Evolutionary conservation across 371 early-diverging fungal genomes (phyloP).

Genomic region (Mucor circinelloides): DNA sequence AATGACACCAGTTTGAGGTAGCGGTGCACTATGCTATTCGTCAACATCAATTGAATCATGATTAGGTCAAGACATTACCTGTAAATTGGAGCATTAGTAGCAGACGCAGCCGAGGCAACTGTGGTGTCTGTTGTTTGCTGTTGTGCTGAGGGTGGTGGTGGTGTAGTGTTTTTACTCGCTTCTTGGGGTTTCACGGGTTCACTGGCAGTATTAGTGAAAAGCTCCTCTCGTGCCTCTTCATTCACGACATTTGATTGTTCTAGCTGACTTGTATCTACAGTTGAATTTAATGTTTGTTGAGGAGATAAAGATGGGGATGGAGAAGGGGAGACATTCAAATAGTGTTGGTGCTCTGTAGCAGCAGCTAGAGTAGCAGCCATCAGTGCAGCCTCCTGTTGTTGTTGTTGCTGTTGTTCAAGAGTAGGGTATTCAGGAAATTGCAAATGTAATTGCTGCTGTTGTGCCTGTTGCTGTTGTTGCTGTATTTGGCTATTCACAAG

Average conservation of each 20-base stretch:
- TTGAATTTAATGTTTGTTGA: not conserved
- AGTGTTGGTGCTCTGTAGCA: not conserved
- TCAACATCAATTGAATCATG: not conserved
- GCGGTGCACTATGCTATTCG: not conserved
- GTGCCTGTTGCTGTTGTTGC: conserved; percentile 9
- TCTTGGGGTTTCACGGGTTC: not conserved
- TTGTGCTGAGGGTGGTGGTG: not conserved
- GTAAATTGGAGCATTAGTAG: conserved; percentile 5
- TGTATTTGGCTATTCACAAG: conserved; percentile 35
- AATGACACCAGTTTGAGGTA: conserved; percentile 37
- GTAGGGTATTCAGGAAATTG: conserved; percentile 5
- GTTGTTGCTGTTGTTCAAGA: not conserved
- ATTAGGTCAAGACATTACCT: conserved; percentile 3
- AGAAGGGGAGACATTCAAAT: not conserved
- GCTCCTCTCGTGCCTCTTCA: not conserved
- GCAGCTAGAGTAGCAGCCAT: conserved; percentile 10
- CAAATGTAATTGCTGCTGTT: conserved; percentile 23
- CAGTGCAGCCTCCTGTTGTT: conserved; percentile 1
- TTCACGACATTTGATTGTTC: not conserved
- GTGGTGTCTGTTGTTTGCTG: not conserved
- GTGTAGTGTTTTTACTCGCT: not conserved
- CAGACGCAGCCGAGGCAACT: not conserved
- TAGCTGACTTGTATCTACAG: conserved; percentile 12
- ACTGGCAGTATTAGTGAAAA: not conserved
- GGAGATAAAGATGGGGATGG: not conserved